Base-by-base conservation (phyloP, 768 basidiomycete species). In the Leccinum longicurvipes region DNA sequence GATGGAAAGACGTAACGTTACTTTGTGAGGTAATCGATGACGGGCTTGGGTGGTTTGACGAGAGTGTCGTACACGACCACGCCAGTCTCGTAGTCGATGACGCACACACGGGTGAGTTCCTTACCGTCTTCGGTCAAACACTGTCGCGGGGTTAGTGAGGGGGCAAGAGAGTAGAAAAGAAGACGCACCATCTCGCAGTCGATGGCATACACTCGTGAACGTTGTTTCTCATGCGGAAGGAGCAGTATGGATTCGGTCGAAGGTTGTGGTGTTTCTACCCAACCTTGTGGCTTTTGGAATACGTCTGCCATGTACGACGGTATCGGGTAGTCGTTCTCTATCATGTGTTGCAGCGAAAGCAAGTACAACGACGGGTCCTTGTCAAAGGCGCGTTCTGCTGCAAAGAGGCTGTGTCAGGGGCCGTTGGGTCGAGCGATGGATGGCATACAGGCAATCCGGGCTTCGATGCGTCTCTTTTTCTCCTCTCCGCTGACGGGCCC, bases 151-250 rank as follows among this genome's bases (percentile, higher is more conserved):
- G 31, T 64, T 25, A 60, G 64, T 42, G 8, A 34, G 36, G 15
- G n/a, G 0, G 3, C 10, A 10, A 6, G 1, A 11, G 48, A 4
- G 17, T 1, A 42, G 5, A 9, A 1, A 36, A n/a, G 17, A 10
- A 65, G 31, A 12, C 82, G 51, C 57, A 92, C 95, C 96, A 98
- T 98, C 71, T 98, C 96, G 70, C 96, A 98, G 77, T 99, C 96
- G 47, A 99, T 81, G 0, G 92, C 91, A 53, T 90, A 86, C 24
- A 96, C 81, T 56, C 75, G 77, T 4, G 80, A 76, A 45, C 68
- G 68, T n/a, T 63, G 65, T 28, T 65, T 72, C 19, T 72, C 42
- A 49, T 67, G 50, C 53, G 66, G 67, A 3, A 71, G 64, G 17
- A 73, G 60, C n/a, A 74, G 46, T 31, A 74, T 50, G 3, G 72